Base-by-base conservation (phyloP, 2,329 filamentous ascomycete genomes). In the Botrytis elliptica region DNA sequence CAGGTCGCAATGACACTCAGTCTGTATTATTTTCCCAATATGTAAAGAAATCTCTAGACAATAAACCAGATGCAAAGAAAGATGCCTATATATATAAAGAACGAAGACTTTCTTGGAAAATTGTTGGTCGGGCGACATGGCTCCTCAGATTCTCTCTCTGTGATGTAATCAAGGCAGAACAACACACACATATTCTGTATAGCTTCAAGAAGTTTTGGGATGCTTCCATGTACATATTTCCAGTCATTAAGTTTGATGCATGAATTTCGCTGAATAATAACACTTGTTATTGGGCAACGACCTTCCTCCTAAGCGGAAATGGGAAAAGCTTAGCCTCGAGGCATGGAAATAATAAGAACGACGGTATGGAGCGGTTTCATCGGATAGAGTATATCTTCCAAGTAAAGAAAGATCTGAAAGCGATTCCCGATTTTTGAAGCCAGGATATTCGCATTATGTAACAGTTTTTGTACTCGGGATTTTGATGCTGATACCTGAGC, bases 141-240 rank as follows among this genome's bases (percentile, higher is more conserved):
- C 60, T n/a, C 52, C 36, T 40, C 44, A n/a, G 1, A 18, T 52
- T 66, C 25, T 66, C 68, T 33, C 65, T 44, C 22, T n/a, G 25
- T 40, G 36, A 52, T 71, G 44, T 59, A 46, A 66, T 44, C 18
- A 38, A 20, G 4, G 36, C 25, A 22, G 25, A n/a, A 40, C 29
- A 55, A n/a, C 44, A 71, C 44, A 52, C 59, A 64, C 44, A 52
- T 25, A 71, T 40, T 55, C 52, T 55, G n/a, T n/a, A 36, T 29
- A 36, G 18, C 60, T 36, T 66, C 60, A 57, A 44, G 25, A 44
- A 57, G 18, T 20, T 44, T 33, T 65, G 25, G 6, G n/a, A 44
- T 71, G 20, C 22, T 62, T 63, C 10, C 16, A 64, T 46, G n/a
- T 36, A 40, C 29, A 49, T 5, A 46, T 29, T 49, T n/a, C 36